Evolutionary conservation across 352 stramenopile species (phyloP).

Genomic region (Phytophthora syringae): DNA sequence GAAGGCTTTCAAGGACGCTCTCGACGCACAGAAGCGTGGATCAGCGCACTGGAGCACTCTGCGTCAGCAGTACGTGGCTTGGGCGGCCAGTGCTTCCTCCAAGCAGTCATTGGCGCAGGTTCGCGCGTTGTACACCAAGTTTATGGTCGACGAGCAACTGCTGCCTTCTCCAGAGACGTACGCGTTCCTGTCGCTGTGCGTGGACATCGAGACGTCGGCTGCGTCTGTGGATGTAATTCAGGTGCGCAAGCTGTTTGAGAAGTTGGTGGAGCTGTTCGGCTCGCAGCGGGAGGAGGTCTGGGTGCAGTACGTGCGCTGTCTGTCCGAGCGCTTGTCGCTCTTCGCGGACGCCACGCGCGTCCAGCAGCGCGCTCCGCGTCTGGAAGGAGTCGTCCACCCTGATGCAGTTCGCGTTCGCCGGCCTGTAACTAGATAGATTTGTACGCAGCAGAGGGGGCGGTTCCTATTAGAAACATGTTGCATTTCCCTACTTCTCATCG

Average conservation of each 20-base stretch:
- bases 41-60: conserved; percentile 64
- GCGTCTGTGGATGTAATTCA: conserved; percentile 41
- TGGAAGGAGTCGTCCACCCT: conserved; percentile 69
- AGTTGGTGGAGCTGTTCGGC: conserved; percentile 84
- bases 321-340: conserved; percentile 39
- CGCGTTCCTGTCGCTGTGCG: conserved; percentile 69
- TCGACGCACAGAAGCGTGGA: conserved; percentile 49
- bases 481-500: conserved; percentile 2
- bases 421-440: conserved; percentile 36
- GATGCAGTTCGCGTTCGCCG: conserved; percentile 54
- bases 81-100: conserved; percentile 41
- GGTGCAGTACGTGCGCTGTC: conserved; percentile 67
- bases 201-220: conserved; percentile 73
- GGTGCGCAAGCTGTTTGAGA: conserved; percentile 80
- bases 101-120: conserved; percentile 41
- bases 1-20: conserved; percentile 57
- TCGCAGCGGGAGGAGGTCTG: conserved; percentile 64
- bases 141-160: conserved; percentile 71
- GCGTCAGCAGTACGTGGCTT: conserved; percentile 73
- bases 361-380: conserved; percentile 69
- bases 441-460: conserved; percentile 10
- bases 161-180: conserved; percentile 66
- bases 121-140: conserved; percentile 69
- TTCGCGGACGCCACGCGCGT: conserved; percentile 76
- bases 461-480: conserved; percentile 33